phyloP scores from a whole-genome alignment of 2,329 filamentous ascomycete genomes.

The Sclerotinia spermophila region DNA sequence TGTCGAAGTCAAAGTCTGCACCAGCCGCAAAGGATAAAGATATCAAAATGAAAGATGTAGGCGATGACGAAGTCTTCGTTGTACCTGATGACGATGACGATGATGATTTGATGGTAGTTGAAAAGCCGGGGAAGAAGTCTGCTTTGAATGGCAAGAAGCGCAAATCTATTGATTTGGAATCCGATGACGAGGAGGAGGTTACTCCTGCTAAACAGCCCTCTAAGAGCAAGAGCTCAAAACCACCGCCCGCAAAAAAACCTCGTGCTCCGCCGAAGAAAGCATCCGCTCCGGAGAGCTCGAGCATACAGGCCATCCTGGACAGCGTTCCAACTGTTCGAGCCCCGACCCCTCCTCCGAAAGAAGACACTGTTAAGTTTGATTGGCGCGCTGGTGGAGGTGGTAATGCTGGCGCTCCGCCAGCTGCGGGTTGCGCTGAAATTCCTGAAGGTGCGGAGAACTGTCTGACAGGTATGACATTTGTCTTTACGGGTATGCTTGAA shows the following conservation, averaged over 20 bases:
- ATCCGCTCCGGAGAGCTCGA: slow-evolving; percentile 62
- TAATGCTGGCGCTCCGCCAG: slow-evolving; percentile 60
- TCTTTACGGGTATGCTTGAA: slow-evolving; percentile 87
- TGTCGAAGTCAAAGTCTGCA: slow-evolving; percentile 39
- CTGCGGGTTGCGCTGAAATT: slow-evolving; percentile 63
- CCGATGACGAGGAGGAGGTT: slow-evolving; percentile 52
- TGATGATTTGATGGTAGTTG: slow-evolving; percentile 41
- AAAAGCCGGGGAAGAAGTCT: slow-evolving; percentile 30
- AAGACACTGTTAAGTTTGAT: slow-evolving; percentile 72
- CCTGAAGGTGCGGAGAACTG: slow-evolving; percentile 86
- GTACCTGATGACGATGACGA: slow-evolving; percentile 44
- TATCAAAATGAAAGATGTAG: slow-evolving; percentile 41
- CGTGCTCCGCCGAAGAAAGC: slow-evolving; percentile 53
- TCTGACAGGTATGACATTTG: slow-evolving; percentile 82
- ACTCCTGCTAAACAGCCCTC: slow-evolving; percentile 55
- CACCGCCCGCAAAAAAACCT: slow-evolving; percentile 37
- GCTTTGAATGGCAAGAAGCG: slow-evolving; percentile 49
- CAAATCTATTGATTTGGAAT: slow-evolving; percentile 53
- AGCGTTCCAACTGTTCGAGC: slow-evolving; percentile 79
- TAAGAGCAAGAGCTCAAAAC: slow-evolving; percentile 34
- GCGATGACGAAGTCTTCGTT: slow-evolving; percentile 33
- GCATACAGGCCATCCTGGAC: slow-evolving; percentile 80
- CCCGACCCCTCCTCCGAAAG: slow-evolving; percentile 75
- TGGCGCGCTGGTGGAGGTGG: slow-evolving; percentile 62
- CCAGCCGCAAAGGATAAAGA: slow-evolving; percentile 43